Conservation (phyloP, 2,329 filamentous ascomycete species). For the Chalaropsis ovoidea region DNA sequence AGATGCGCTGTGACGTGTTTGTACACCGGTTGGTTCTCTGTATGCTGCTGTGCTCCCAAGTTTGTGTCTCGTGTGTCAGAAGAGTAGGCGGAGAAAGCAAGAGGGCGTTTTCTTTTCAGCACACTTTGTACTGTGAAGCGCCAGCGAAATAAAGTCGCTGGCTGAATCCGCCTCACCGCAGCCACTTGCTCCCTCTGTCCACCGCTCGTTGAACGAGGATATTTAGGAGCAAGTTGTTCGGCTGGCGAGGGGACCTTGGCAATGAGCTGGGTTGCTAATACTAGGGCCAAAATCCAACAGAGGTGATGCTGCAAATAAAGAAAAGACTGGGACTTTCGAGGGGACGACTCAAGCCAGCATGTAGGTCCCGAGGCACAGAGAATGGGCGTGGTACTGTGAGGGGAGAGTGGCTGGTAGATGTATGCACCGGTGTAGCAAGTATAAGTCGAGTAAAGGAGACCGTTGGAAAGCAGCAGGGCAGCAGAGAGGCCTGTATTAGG, state of each 20-base stretch:
- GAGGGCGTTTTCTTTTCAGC: not conserved
- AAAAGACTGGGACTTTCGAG: not conserved
- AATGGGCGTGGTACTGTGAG: not conserved
- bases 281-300: not conserved
- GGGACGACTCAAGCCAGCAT: not conserved
- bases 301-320: not conserved
- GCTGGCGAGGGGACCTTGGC: constrained; percentile 7
- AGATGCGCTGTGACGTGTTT: constrained; percentile 10
- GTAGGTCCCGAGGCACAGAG: not conserved
- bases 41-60: not conserved
- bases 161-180: not conserved
- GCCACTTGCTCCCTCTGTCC: constrained; percentile 7
- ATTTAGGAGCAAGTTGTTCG: not conserved
- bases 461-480: not conserved
- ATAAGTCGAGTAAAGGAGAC: not conserved
- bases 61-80: not conserved
- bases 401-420: not conserved
- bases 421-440: no score
- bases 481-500: not conserved
- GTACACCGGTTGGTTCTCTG: not conserved
- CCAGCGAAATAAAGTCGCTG: not conserved
- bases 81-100: not conserved
- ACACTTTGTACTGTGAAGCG: not conserved
- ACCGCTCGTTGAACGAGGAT: constrained; percentile 15
- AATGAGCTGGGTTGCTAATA: not conserved